These are phyloP conservation scores for Helminthosporium solani DNA, from an alignment of 2,329 filamentous ascomycete species.

Conservation along the genomic window DNA sequence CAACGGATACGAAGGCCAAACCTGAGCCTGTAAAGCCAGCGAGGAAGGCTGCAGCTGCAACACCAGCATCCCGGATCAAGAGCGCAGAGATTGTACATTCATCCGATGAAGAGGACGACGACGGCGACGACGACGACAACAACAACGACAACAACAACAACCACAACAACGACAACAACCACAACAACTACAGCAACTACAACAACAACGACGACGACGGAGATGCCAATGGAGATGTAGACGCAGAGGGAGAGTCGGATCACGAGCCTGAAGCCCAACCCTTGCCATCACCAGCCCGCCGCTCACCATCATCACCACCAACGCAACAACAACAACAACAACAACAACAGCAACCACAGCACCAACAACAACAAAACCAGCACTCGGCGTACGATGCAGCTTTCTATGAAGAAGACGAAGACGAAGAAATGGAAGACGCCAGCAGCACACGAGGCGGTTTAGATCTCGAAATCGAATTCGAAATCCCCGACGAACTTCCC, in stretches of 20 bases:
- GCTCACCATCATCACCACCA: conserved; percentile 4
- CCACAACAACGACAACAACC: too few relatives aligned
- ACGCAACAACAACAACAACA: not conserved
- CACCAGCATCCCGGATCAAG: conserved; percentile 34
- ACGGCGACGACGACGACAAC: too few relatives aligned
- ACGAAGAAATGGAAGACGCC: conserved; percentile 18
- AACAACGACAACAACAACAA: too few relatives aligned
- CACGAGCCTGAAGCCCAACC: not conserved
- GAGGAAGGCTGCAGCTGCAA: conserved; percentile 18
- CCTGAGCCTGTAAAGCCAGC: not conserved
- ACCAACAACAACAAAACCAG: too few relatives aligned
- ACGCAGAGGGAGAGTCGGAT: conserved; percentile 14
- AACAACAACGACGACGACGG: too few relatives aligned
- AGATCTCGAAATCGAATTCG: conserved; percentile 32
- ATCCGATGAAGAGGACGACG: conserved; percentile 31
- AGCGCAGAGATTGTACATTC: conserved; percentile 34
- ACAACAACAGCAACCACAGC: too few relatives aligned
- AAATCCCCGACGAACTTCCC: conserved; percentile 26
- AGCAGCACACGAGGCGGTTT: conserved; percentile 4
- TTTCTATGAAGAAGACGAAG: conserved; percentile 24
- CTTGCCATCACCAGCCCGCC: not conserved
- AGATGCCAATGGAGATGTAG: too few relatives aligned
- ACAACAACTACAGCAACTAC: too few relatives aligned
- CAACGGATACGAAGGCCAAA: conserved; percentile 8
- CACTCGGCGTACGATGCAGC: not conserved